Conservation (phyloP, 345 rosid genomes). For the Lagerstroemia speciosa region DNA sequence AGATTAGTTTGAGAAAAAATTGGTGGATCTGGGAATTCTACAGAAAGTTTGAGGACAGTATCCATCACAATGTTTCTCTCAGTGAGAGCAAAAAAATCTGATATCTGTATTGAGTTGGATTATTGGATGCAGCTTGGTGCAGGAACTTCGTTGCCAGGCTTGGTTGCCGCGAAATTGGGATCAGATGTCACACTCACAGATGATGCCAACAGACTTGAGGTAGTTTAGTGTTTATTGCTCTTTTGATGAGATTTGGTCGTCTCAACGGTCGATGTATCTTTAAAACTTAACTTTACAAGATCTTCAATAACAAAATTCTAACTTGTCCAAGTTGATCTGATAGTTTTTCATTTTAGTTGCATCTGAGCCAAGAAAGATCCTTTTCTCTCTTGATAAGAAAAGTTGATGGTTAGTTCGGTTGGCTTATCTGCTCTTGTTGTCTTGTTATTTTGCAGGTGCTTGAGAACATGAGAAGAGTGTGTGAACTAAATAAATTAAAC, state of each 20-base stretch:
- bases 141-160: conserved; percentile 69
- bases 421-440: conserved; percentile 1
- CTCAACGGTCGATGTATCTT: background rate
- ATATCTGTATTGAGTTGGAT: too few species aligned
- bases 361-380: background rate
- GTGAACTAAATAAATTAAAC: conserved; percentile 44
- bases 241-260: background rate
- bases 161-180: conserved; percentile 77
- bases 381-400: background rate
- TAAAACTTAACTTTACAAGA: background rate
- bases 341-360: background rate
- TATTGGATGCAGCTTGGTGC: conserved; percentile 62
- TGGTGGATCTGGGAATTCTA: too few species aligned
- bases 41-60: too few species aligned
- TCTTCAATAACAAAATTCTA: background rate
- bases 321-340: too few species aligned
- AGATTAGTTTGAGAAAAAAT: background rate
- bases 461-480: conserved; percentile 62
- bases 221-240: conserved; percentile 8
- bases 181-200: conserved; percentile 67
- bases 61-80: too few species aligned
- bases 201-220: conserved; percentile 55
- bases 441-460: conserved; percentile 45
- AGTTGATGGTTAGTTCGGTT: background rate
- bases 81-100: too few species aligned